phyloP scores from a whole-genome alignment of 176 grass and related monocot genomes.

The Oryza glaberrima region DNA sequence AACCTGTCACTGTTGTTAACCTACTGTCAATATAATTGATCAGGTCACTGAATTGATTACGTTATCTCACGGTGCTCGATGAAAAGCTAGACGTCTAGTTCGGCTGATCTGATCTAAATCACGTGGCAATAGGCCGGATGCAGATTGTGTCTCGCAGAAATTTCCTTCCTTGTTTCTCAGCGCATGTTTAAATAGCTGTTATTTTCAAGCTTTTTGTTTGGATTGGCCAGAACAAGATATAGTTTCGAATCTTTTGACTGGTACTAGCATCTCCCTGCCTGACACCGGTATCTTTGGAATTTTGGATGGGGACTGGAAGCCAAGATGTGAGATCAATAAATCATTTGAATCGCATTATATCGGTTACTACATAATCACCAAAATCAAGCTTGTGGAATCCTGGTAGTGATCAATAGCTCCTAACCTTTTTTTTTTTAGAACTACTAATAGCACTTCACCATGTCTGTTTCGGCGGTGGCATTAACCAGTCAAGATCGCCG shows the following conservation, averaged over 20 bases:
- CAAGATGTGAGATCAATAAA: neutral
- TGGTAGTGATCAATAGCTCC: neutral
- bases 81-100: neutral
- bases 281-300: neutral
- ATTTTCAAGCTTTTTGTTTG: neutral
- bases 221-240: neutral
- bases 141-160: neutral
- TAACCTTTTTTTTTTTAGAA: too few species aligned
- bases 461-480: too few species aligned
- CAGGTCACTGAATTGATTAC: neutral
- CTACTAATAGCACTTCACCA: too few species aligned
- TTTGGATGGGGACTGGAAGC: neutral
- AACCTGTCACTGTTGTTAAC: neutral
- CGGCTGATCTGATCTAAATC: neutral
- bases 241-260: slow-evolving; percentile 32
- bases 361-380: too few species aligned
- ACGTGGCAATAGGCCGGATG: neutral
- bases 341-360: neutral
- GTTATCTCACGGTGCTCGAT: neutral
- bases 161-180: neutral
- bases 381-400: neutral
- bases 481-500: neutral
- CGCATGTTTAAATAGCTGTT: neutral
- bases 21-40: neutral
- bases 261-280: slow-evolving; percentile 11